Base-by-base conservation (phyloP, 1,139 yeast species). In the Blastobotrys arbuscula region DNA sequence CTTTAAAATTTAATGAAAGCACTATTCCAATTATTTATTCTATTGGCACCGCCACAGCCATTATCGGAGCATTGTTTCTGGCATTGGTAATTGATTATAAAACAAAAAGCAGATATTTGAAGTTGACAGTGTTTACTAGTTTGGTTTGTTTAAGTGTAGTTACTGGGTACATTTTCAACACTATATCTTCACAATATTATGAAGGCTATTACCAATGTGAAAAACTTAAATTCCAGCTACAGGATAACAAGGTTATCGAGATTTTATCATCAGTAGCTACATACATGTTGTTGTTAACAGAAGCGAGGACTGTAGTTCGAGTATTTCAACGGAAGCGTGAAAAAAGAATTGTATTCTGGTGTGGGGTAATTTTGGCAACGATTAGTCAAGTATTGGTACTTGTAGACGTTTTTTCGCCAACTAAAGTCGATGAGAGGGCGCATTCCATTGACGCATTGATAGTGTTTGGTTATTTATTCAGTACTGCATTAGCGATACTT, bases 401-500 rank as follows among this genome's bases (percentile, higher is more conserved):
- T 0, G 71, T 82, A 1, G 73, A 87, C 18, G 75, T 76, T 7
- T 79, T 82, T 59, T 65, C 76, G 36, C 60, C 61, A 8, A 60
- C 61, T 1, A 68, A 64, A 18, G 54, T 55, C 10, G 77, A 76
- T 44, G 75, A 78, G 1, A 49, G 59, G 3, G 51, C 45, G 34
- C 50, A 48, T 23, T 45, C 60, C 2, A 50, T 53, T 23, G 65
- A 62, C 48, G 62, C 64, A 2, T 72, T 80, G 10, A 78, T 81
- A 20, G 81, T 84, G 15, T 63, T 86, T 33, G 86, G 90, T 24
- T 86, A 85, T 61, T 70, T 86, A 52, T 76, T 86, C 35, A 72
- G 90, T 48, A 84, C 86, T 36, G 84, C 92, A 3, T 74, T 83
- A 61, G 78, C 87, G 2, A 76, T 84, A 21, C 74, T 85, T 58